Evolutionary conservation across 164 flowering plant species (phyloP).

Genomic region (Aristolochia contorta): DNA sequence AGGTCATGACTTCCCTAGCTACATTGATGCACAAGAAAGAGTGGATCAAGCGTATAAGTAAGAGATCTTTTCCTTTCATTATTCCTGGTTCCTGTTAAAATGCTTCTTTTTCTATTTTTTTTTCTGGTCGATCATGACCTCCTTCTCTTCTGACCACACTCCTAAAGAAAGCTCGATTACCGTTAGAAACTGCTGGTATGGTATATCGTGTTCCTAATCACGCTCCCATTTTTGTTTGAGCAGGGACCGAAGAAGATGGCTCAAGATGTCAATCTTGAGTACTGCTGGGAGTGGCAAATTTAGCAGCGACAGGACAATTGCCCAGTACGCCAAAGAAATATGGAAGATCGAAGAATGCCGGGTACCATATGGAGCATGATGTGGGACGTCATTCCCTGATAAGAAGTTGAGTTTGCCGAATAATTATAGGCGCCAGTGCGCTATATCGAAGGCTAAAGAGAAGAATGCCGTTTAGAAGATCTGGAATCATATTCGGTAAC

Average conservation of each 20-base stretch:
- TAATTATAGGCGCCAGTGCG: too few species aligned
- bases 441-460: too few species aligned
- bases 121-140: too few species aligned
- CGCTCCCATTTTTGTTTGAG: conserved; percentile 1
- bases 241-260: conserved; percentile 86
- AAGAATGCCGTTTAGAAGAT: too few species aligned
- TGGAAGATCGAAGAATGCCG: conserved; percentile 79
- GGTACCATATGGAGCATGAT: conserved; percentile 32
- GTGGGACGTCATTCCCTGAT: neutral
- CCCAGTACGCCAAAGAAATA: conserved; percentile 85
- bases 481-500: too few species aligned
- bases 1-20: conserved; percentile 86
- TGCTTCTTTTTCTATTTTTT: neutral
- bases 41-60: conserved; percentile 98
- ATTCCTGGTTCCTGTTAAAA: neutral
- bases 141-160: too few species aligned
- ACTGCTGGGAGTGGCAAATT: conserved; percentile 95
- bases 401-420: too few species aligned
- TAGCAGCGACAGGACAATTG: conserved; percentile 90
- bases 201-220: neutral
- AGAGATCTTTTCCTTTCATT: conserved; percentile 15
- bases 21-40: conserved; percentile 81
- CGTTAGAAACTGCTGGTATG: neutral
- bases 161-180: too few species aligned
- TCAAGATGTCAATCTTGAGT: conserved; percentile 87